Evolutionary conservation across 441 rosid genomes (phyloP).

Genomic region (Populus trichocarpa): DNA sequence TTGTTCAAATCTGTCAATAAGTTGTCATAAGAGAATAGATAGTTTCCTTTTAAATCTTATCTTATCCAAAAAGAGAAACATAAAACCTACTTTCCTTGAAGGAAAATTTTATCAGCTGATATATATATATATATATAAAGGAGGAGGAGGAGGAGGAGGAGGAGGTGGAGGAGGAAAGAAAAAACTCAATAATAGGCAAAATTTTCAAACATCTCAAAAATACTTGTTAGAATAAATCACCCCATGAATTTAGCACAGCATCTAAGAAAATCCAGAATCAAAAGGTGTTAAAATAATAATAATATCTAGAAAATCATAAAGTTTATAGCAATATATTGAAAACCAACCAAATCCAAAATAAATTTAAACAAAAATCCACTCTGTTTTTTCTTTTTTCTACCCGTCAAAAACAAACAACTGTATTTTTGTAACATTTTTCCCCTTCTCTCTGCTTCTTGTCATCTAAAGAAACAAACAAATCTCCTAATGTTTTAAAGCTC

Average conservation of each 20-base stretch:
- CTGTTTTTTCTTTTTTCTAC: background rate
- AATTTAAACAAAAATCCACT: background rate
- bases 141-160: no score
- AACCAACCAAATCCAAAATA: background rate
- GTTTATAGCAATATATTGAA: background rate
- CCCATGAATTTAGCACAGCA: background rate
- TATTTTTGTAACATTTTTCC: background rate
- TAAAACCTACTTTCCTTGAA: no score
- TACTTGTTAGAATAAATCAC: background rate
- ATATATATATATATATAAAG: no score
- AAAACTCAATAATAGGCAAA: no score
- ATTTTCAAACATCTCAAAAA: background rate
- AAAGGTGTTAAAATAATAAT: background rate
- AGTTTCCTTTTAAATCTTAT: no score
- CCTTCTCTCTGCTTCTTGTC: background rate
- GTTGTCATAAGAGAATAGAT: background rate
- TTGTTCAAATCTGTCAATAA: background rate
- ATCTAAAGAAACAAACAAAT: background rate
- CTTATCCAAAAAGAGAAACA: no score
- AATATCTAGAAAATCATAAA: background rate
- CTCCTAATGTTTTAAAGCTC: background rate
- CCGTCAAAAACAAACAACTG: background rate
- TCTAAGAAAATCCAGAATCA: background rate
- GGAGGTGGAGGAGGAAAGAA: no score
- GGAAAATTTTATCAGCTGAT: no score